These are phyloP conservation scores for Arabidopsis suecica DNA, from an alignment of 345 rosid genomes.

Conservation along the genomic window DNA sequence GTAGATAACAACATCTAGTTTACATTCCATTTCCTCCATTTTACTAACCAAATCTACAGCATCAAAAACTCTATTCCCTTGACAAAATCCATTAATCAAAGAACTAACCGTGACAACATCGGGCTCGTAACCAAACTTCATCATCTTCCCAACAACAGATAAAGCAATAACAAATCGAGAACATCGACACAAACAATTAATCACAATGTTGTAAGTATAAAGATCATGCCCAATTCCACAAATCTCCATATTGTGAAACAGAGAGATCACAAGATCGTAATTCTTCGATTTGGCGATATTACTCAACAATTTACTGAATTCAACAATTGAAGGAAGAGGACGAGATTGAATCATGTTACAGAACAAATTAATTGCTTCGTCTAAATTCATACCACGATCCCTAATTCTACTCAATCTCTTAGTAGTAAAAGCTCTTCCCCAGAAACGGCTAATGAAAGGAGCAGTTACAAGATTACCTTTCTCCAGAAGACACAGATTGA, in stretches of 20 bases:
- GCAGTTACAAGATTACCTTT: constrained; percentile 19
- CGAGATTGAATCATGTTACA: constrained; percentile 30
- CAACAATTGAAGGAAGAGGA: constrained; percentile 40
- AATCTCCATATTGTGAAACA: constrained; percentile 30
- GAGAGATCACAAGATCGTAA: constrained; percentile 29
- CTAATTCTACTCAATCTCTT: neutral
- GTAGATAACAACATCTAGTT: constrained; percentile 36
- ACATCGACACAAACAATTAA: constrained; percentile 36
- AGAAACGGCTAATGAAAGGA: constrained; percentile 9
- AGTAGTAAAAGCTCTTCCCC: neutral
- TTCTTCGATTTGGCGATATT: constrained; percentile 25
- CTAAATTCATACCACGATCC: neutral
- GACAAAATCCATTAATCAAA: constrained; percentile 37
- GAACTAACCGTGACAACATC: constrained; percentile 42
- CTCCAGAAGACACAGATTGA: constrained; percentile 13
- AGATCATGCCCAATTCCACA: constrained; percentile 39
- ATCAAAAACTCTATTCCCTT: constrained; percentile 28
- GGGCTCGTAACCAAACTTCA: constrained; percentile 37
- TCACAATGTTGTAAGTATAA: constrained; percentile 39
- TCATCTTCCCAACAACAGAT: constrained; percentile 42
- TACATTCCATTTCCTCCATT: constrained; percentile 34
- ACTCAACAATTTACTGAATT: constrained; percentile 30
- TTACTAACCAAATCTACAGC: constrained; percentile 25
- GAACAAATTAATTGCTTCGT: constrained; percentile 10
- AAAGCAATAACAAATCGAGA: constrained; percentile 28